phyloP scores from a whole-genome alignment of 768 basidiomycete genomes.

The Sporobolomyces pararoseus region DNA sequence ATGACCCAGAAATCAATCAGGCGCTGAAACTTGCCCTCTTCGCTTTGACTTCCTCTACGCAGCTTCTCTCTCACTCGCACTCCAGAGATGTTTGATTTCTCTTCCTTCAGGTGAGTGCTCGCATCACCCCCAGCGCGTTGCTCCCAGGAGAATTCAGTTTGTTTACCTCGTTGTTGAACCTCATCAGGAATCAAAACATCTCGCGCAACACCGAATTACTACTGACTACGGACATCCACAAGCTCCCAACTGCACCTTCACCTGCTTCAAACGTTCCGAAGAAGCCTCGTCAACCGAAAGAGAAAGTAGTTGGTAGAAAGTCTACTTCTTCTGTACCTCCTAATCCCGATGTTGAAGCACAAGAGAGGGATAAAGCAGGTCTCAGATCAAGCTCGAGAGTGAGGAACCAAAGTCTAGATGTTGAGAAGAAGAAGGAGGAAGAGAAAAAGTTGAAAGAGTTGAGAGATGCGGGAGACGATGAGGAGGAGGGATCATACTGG shows the following conservation, averaged over 20 bases:
- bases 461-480: background rate
- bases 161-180: too few relatives aligned
- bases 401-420: background rate
- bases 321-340: background rate
- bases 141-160: background rate
- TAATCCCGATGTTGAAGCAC: background rate
- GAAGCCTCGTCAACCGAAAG: background rate
- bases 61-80: background rate
- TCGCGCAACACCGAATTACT: conserved; percentile 11
- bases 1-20: too few relatives aligned
- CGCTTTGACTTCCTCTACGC: background rate
- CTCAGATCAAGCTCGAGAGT: conserved; percentile 5
- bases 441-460: background rate
- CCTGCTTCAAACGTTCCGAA: background rate
- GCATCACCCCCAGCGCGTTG: background rate
- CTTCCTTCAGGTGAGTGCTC: background rate
- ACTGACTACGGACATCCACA: background rate
- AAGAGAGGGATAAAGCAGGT: conserved; percentile 8
- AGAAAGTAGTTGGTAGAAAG: background rate
- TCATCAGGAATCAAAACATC: background rate
- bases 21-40: background rate
- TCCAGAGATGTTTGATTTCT: conserved; percentile 8
- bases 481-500: conserved; percentile 1
- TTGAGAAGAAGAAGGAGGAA: background rate
- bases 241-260: background rate